Percentiles rank a stretch among this genome's conserved stretches.
Evolutionary conservation across 805 yeast species (phyloP).

Genomic region (Hyphopichia homilentoma): DNA sequence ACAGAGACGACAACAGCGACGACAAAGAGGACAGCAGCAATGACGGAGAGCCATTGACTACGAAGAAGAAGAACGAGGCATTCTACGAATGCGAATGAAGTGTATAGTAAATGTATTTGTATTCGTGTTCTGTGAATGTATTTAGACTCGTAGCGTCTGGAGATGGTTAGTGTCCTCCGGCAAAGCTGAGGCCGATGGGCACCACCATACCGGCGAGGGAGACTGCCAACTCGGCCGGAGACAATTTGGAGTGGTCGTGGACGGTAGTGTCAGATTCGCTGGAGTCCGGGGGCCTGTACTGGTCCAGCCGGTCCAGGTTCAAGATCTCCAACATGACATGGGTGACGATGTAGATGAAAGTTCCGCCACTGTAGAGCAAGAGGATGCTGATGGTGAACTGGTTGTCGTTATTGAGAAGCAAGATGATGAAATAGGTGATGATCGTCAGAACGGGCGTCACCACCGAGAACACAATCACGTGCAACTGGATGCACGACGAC

Average conservation of each 20-base stretch:
- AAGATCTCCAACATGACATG: slow-evolving; percentile 50
- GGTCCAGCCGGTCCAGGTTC: not conserved
- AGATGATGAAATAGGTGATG: slow-evolving; percentile 41
- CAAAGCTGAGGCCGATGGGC: slow-evolving; percentile 22
- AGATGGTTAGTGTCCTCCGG: slow-evolving; percentile 14
- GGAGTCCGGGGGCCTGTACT: slow-evolving; percentile 5
- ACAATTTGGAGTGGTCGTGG: slow-evolving; percentile 4
- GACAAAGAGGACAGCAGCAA: not conserved
- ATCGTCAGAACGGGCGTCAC: slow-evolving; percentile 64
- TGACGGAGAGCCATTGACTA: slow-evolving; percentile 3
- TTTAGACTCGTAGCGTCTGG: too few relatives aligned
- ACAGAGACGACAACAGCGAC: slow-evolving; percentile 3
- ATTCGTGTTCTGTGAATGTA: too few relatives aligned
- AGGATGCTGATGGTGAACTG: slow-evolving; percentile 50
- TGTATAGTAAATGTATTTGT: too few relatives aligned
- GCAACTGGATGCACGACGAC: slow-evolving; percentile 33
- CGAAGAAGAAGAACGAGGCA: slow-evolving; percentile 6
- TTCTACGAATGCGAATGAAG: too few relatives aligned
- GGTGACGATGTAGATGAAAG: slow-evolving; percentile 66
- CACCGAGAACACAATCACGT: slow-evolving; percentile 50
- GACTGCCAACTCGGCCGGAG: slow-evolving; percentile 10
- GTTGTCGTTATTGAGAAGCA: slow-evolving; percentile 21
- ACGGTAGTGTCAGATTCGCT: slow-evolving; percentile 6
- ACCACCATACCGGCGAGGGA: slow-evolving; percentile 22
- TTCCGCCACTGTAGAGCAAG: slow-evolving; percentile 65